A percentile compares a stretch with the other conserved stretches of the same genome.
Evolutionary conservation across 208 protist species (phyloP).

Genomic region (Tetramitus jugosus): DNA sequence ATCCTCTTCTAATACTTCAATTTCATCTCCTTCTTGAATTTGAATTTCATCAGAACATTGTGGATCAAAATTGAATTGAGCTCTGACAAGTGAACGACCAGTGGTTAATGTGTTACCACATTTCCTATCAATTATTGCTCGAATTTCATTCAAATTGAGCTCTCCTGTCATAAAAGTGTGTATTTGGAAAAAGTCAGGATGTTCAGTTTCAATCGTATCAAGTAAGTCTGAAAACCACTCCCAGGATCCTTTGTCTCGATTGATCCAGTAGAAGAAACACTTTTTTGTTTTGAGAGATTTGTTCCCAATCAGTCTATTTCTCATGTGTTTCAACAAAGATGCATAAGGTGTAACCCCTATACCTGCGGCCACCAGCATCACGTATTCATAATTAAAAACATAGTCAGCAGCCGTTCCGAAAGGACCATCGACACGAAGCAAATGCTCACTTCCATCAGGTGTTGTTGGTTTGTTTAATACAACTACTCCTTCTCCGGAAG

Average conservation of each 20-base stretch:
- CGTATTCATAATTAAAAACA: constrained; percentile 47
- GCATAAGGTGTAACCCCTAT: constrained; percentile 62
- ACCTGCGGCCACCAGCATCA: constrained; percentile 53
- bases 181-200: neutral
- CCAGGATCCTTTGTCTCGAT: constrained; percentile 6
- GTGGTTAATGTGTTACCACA: neutral
- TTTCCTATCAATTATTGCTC: neutral
- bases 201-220: neutral
- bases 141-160: neutral
- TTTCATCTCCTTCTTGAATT: neutral
- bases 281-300: constrained; percentile 3
- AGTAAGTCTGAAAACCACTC: constrained; percentile 18
- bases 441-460: constrained; percentile 20
- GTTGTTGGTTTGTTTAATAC: neutral
- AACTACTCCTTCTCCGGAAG: neutral
- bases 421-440: constrained; percentile 51
- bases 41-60: constrained; percentile 14
- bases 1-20: neutral
- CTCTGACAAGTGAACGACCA: neutral
- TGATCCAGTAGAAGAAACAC: constrained; percentile 16
- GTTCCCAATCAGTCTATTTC: neutral
- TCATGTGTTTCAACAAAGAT: constrained; percentile 52
- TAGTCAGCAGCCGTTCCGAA: constrained; percentile 54
- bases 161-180: neutral
- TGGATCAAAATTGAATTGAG: neutral